A percentile compares a stretch with the other conserved stretches of the same genome.
phyloP scores from a whole-genome alignment of 2,329 filamentous ascomycete species.

The Gremmenia infestans region DNA sequence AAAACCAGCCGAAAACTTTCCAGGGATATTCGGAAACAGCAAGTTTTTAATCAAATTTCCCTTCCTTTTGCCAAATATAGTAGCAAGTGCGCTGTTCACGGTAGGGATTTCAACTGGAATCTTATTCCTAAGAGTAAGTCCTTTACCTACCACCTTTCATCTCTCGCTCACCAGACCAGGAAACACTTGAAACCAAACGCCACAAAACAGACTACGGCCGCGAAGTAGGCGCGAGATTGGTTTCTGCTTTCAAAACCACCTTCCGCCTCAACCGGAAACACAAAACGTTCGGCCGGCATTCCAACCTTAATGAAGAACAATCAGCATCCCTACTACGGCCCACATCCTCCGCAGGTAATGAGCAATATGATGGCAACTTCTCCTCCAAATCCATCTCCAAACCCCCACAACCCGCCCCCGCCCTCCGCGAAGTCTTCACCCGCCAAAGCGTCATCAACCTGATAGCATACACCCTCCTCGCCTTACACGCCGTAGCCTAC shows the following conservation, averaged over 20 bases:
- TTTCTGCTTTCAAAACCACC: conserved; percentile 29
- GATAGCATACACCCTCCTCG: conserved; percentile 71
- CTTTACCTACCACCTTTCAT: neutral
- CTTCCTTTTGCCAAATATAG: conserved; percentile 78
- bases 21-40: conserved; percentile 61
- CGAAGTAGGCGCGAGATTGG: conserved; percentile 63
- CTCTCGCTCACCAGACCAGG: conserved; percentile 38
- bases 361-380: too few relatives aligned
- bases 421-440: conserved; percentile 63
- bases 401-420: conserved; percentile 30
- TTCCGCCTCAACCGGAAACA: conserved; percentile 12
- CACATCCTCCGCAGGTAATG: conserved; percentile 26
- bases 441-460: conserved; percentile 72
- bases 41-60: conserved; percentile 71
- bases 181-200: conserved; percentile 73
- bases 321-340: conserved; percentile 49
- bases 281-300: conserved; percentile 33
- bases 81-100: conserved; percentile 71
- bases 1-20: conserved; percentile 71
- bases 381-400: conserved; percentile 23
- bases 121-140: conserved; percentile 66
- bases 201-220: conserved; percentile 70
- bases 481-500: conserved; percentile 76
- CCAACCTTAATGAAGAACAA: conserved; percentile 53
- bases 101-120: conserved; percentile 68